A percentile compares a stretch with the other conserved stretches of the same genome.
These are phyloP conservation scores for Cardamine occulta DNA, from an alignment of 345 rosid genomes.

Conservation along the genomic window DNA sequence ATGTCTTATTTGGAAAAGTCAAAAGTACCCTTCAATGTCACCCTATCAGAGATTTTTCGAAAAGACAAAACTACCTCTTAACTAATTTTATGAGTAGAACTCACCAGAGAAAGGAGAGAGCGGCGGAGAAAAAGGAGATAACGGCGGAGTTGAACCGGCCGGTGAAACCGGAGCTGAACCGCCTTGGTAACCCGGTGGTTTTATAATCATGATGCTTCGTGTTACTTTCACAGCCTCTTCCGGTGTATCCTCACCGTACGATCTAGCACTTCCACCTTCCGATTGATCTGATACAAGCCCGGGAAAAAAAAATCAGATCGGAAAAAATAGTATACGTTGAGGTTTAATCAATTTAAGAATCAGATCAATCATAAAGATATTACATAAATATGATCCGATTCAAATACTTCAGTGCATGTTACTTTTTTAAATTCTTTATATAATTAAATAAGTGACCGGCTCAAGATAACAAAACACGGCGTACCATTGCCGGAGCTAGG, in stretches of 20 bases:
- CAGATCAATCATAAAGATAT: background rate
- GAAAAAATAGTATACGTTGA: background rate
- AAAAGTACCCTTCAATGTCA: constrained; percentile 7
- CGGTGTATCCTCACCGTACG: constrained; percentile 51
- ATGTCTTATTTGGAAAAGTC: background rate
- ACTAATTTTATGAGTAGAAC: constrained; percentile 23
- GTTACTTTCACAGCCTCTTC: constrained; percentile 65
- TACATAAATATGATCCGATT: background rate
- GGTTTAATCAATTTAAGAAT: background rate
- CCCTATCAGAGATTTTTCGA: background rate
- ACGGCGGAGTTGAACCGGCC: constrained; percentile 83
- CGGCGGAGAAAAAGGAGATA: constrained; percentile 79
- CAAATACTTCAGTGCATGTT: background rate
- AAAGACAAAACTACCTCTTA: constrained; percentile 49
- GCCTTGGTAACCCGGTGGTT: constrained; percentile 80
- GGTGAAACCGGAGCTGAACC: constrained; percentile 87
- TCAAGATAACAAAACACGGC: constrained; percentile 40
- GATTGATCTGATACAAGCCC: constrained; percentile 54
- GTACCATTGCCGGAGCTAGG: constrained; percentile 86
- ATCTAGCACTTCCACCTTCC: constrained; percentile 56
- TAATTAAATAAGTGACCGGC: constrained; percentile 17
- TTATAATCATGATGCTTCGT: constrained; percentile 82
- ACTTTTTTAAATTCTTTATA: background rate
- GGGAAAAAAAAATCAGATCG: background rate
- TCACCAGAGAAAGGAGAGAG: constrained; percentile 84